Conservation (phyloP, 768 basidiomycete species). For the Calocera cornea region DNA sequence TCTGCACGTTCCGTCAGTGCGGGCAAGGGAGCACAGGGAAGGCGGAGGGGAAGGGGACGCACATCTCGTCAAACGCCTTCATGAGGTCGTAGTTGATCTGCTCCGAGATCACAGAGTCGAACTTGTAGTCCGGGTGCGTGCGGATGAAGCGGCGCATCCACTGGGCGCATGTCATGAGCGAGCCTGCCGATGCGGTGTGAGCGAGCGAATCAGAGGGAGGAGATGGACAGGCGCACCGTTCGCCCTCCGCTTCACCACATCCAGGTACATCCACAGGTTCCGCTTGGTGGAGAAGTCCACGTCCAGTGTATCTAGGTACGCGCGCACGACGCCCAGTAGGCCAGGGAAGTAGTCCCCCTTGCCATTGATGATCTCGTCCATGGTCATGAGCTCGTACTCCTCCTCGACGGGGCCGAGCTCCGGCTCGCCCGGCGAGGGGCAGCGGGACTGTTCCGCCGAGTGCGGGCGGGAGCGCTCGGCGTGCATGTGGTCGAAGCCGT, state of each 20-base stretch:
- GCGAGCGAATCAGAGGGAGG: conserved; percentile 1
- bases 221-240: conserved; percentile 42
- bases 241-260: conserved; percentile 63
- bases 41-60: conserved; percentile 24
- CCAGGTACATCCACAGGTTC: conserved; percentile 63
- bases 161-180: conserved; percentile 70
- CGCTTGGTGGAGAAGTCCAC: conserved; percentile 44
- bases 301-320: conserved; percentile 78
- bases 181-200: conserved; percentile 34
- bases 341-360: conserved; percentile 66
- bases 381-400: conserved; percentile 85
- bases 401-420: conserved; percentile 43
- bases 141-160: conserved; percentile 92
- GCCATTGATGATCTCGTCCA: conserved; percentile 91
- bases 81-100: conserved; percentile 92
- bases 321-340: conserved; percentile 62
- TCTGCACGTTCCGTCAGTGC: conserved; percentile 25
- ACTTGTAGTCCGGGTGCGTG: conserved; percentile 79
- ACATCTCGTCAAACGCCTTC: conserved; percentile 84
- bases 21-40: conserved; percentile 4
- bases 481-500: background rate
- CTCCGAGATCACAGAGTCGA: conserved; percentile 81
- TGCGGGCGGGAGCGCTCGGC: conserved; percentile 2
- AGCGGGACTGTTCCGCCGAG: conserved; percentile 51
- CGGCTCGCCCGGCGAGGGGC: conserved; percentile 37